phyloP scores from a whole-genome alignment of 352 stramenopile species.

The Globisporangium apiculatum region DNA sequence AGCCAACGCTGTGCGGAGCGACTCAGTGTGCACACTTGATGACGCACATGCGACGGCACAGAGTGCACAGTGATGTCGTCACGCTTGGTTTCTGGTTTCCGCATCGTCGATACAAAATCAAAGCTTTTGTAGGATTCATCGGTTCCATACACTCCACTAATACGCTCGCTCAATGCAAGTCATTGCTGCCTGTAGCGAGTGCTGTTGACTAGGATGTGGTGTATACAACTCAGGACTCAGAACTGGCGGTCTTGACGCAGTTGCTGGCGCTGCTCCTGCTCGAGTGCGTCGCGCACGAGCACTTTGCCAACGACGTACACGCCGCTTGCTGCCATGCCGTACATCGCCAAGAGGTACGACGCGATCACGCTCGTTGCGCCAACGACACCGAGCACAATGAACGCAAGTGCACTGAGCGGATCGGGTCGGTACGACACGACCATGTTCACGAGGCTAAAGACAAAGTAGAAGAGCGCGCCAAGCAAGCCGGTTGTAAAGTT shows the following conservation, averaged over 20 bases:
- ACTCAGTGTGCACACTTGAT: not conserved
- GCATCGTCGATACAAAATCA: not conserved
- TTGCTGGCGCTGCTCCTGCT: constrained; percentile 64
- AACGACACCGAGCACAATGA: constrained; percentile 67
- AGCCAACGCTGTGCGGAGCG: not conserved
- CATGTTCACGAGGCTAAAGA: constrained; percentile 78
- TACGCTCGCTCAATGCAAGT: not conserved
- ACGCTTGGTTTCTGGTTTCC: no score
- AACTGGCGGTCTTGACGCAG: constrained; percentile 27
- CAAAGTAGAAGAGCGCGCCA: constrained; percentile 80
- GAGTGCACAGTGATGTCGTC: no score
- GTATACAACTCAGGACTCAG: not conserved
- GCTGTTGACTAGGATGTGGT: no score
- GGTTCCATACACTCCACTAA: not conserved
- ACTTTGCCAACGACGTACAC: constrained; percentile 79
- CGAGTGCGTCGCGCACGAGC: constrained; percentile 60
- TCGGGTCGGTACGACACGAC: constrained; percentile 81
- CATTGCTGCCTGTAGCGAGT: no score
- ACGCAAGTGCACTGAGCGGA: constrained; percentile 62
- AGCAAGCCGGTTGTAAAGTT: constrained; percentile 87
- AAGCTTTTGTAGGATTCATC: not conserved
- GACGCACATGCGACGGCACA: no score
- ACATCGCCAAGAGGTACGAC: constrained; percentile 83
- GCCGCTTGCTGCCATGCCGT: constrained; percentile 76
- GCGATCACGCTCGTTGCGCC: constrained; percentile 70